A percentile compares a stretch with the other conserved stretches of the same genome.
These are phyloP conservation scores for Zopfochytrium polystomum DNA, from an alignment of 371 early-diverging fungal genomes.

Conservation along the genomic window DNA sequence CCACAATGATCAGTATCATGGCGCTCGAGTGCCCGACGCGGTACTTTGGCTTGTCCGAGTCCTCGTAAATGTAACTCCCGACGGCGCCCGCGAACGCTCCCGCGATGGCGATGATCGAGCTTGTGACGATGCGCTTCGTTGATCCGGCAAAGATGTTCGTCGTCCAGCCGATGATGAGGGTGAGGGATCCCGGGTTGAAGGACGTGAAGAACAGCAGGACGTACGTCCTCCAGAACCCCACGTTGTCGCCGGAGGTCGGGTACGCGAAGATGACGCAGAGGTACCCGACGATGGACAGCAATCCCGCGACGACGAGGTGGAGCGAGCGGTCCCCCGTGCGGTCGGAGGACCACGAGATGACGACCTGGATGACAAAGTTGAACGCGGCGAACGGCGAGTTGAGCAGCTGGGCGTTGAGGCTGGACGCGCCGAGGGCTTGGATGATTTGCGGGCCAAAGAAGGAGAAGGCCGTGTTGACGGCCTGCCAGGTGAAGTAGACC, in stretches of 20 bases:
- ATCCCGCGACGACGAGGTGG: conserved; percentile 9
- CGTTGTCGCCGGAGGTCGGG: not conserved
- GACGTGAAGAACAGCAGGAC: conserved; percentile 23
- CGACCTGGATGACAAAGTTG: conserved; percentile 24
- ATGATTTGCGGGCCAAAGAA: conserved; percentile 24
- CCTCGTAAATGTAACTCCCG: conserved; percentile 19
- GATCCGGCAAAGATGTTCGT: conserved; percentile 23
- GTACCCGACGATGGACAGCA: conserved; percentile 21
- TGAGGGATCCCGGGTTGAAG: conserved; percentile 27
- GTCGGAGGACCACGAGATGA: conserved; percentile 21
- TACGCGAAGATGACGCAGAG: conserved; percentile 12
- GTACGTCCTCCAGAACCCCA: conserved; percentile 4
- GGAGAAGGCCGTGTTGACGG: conserved; percentile 27
- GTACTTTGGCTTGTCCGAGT: conserved; percentile 10
- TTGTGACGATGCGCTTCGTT: conserved; percentile 23
- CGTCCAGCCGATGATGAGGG: conserved; percentile 24
- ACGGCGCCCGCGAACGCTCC: conserved; percentile 22
- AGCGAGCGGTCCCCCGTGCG: conserved; percentile 10
- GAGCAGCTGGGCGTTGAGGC: conserved; percentile 24
- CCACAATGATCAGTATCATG: conserved; percentile 18
- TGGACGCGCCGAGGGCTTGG: conserved; percentile 17
- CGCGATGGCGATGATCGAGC: conserved; percentile 22
- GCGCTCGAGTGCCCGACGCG: conserved; percentile 18
- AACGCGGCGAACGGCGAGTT: conserved; percentile 18
- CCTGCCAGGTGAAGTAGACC: conserved; percentile 28